Evolutionary conservation across 495 filamentous ascomycete species (phyloP).

Genomic region (Penicillium diatomitis): DNA sequence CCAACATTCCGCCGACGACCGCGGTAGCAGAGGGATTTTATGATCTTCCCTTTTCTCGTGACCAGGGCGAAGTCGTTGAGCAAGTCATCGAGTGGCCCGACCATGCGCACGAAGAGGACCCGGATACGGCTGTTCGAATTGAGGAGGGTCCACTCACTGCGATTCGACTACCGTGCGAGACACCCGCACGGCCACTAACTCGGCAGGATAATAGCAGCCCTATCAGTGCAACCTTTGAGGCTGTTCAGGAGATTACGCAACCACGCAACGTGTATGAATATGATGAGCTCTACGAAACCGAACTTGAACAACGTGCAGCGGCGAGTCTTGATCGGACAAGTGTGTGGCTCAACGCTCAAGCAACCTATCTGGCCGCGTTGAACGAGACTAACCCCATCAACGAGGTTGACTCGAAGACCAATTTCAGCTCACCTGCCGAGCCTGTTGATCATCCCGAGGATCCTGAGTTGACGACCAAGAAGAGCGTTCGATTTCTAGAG

Average conservation of each 20-base stretch:
- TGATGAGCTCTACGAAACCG: slow-evolving; percentile 58
- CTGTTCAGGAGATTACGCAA: slow-evolving; percentile 27
- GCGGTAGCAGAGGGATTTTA: slow-evolving; percentile 81
- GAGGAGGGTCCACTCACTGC: slow-evolving; percentile 63
- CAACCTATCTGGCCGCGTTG: slow-evolving; percentile 66
- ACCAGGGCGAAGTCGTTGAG: slow-evolving; percentile 49
- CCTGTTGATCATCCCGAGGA: slow-evolving; percentile 7
- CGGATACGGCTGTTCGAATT: slow-evolving; percentile 34
- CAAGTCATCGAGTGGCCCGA: slow-evolving; percentile 55
- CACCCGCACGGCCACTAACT: slow-evolving; percentile 11
- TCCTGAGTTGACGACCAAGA: slow-evolving; percentile 41
- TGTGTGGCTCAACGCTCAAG: slow-evolving; percentile 72
- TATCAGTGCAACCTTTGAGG: slow-evolving; percentile 21
- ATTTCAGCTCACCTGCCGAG: slow-evolving; percentile 8
- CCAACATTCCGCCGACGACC: slow-evolving; percentile 54
- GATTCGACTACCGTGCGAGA: slow-evolving; percentile 25
- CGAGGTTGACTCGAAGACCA: slow-evolving; percentile 28
- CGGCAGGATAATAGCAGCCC: slow-evolving; percentile 19
- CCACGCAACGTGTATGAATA: slow-evolving; percentile 47
- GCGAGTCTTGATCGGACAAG: slow-evolving; percentile 69
- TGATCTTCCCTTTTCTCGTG: slow-evolving; percentile 58
- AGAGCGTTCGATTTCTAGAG: slow-evolving; percentile 67
- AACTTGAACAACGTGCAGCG: slow-evolving; percentile 54
- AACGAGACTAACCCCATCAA: slow-evolving; percentile 52
- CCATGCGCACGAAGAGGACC: slow-evolving; percentile 34